Evolutionary conservation across 805 yeast genomes (phyloP).

Genomic region (Metschnikowia rubicola): DNA sequence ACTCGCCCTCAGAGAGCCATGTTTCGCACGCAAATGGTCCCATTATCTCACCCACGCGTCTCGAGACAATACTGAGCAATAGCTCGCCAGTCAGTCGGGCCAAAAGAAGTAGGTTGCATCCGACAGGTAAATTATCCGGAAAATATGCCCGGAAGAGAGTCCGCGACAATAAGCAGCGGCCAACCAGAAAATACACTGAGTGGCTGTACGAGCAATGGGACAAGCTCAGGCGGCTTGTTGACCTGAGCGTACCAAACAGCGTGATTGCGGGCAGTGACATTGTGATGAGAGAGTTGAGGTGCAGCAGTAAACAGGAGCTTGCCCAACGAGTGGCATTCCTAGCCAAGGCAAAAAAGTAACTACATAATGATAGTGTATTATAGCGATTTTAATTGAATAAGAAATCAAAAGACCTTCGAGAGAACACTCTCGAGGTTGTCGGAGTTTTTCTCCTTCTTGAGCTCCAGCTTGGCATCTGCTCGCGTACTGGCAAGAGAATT

Average conservation of each 20-base stretch:
- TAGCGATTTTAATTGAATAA: not conserved
- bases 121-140: constrained; percentile 15
- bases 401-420: constrained; percentile 45
- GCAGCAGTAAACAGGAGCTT: constrained; percentile 28
- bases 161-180: constrained; percentile 4
- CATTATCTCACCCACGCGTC: no score
- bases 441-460: constrained; percentile 41
- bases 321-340: constrained; percentile 24
- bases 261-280: constrained; percentile 29
- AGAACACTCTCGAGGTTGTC: constrained; percentile 47
- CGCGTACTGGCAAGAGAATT: constrained; percentile 62
- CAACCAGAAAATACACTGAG: not conserved
- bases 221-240: constrained; percentile 27
- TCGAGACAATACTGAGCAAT: not conserved
- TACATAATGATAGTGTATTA: not conserved
- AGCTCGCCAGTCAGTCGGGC: not conserved
- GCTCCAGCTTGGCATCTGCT: constrained; percentile 53
- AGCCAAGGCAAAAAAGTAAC: not conserved
- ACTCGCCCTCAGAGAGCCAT: no score
- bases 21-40: no score
- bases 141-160: constrained; percentile 19
- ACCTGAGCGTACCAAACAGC: constrained; percentile 24
- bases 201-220: constrained; percentile 36
- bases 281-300: constrained; percentile 26
- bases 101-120: not conserved